Conservation (phyloP, 2,329 filamentous ascomycete genomes). For the Cercospora sp. region DNA sequence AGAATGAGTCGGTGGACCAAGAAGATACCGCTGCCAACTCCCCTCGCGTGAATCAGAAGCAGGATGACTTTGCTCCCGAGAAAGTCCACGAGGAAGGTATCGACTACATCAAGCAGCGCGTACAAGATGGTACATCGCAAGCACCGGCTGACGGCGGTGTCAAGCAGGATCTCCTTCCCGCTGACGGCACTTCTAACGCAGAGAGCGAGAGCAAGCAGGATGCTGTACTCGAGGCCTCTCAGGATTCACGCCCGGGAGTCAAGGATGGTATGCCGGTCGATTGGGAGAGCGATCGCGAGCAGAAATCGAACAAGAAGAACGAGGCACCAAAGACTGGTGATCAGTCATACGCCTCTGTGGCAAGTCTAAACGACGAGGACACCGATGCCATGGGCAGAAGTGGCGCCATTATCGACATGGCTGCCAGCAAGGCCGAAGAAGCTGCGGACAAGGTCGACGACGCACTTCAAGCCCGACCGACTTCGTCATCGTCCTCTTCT, state of each 20-base stretch:
- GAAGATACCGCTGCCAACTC: slow-evolving; percentile 7
- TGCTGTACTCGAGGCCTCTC: slow-evolving; percentile 26
- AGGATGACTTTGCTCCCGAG: not conserved
- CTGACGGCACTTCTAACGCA: slow-evolving; percentile 1
- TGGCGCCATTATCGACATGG: slow-evolving; percentile 32
- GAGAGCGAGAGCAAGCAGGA: slow-evolving; percentile 30
- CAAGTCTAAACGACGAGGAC: slow-evolving; percentile 24
- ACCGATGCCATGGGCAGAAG: slow-evolving; percentile 36
- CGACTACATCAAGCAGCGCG: slow-evolving; percentile 17
- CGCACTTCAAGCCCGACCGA: slow-evolving; percentile 6
- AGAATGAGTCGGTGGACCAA: slow-evolving; percentile 1
- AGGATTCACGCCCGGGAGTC: slow-evolving; percentile 22
- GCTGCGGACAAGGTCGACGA: slow-evolving; percentile 27
- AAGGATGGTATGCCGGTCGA: slow-evolving; percentile 16
- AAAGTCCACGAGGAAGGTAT: slow-evolving; percentile 15
- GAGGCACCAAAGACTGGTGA: not conserved
- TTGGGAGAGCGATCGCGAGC: slow-evolving; percentile 12
- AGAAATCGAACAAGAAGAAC: slow-evolving; percentile 10
- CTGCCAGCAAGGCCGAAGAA: slow-evolving; percentile 25
- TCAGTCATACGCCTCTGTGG: slow-evolving; percentile 14
- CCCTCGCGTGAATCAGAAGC: not conserved
- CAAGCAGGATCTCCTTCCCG: slow-evolving; percentile 9
- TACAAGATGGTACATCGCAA: slow-evolving; percentile 1
- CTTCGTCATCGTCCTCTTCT: not conserved
- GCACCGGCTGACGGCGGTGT: slow-evolving; percentile 10